Evolutionary conservation across 1,284 basidiomycete genomes (phyloP).

Genomic region (Malassezia vespertilionis): DNA sequence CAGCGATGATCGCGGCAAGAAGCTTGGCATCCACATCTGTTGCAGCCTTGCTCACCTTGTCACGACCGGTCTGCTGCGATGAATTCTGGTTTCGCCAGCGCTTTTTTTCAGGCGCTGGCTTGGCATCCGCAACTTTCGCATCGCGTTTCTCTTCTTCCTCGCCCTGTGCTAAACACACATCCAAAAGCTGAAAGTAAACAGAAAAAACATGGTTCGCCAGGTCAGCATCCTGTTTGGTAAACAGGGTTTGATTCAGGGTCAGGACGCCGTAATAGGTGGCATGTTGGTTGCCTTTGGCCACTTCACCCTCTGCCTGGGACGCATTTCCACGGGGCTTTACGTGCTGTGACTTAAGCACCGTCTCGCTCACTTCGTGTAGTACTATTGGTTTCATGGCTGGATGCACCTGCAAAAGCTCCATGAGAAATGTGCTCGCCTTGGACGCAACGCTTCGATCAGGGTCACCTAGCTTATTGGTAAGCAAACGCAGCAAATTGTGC

Average conservation of each 20-base stretch:
- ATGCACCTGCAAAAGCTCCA: constrained; percentile 78
- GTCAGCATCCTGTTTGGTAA: constrained; percentile 57
- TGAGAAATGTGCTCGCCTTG: constrained; percentile 74
- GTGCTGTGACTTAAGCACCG: constrained; percentile 58
- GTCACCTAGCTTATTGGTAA: constrained; percentile 78
- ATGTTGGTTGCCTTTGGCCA: constrained; percentile 51
- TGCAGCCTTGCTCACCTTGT: constrained; percentile 39
- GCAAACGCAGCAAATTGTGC: constrained; percentile 78
- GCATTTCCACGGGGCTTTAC: constrained; percentile 22
- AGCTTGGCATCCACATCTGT: constrained; percentile 62
- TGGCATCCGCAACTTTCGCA: constrained; percentile 17
- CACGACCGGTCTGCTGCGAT: constrained; percentile 28
- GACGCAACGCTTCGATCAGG: constrained; percentile 78
- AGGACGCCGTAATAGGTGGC: constrained; percentile 81
- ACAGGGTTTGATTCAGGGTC: constrained; percentile 84
- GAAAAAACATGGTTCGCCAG: constrained; percentile 76
- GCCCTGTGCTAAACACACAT: constrained; percentile 52
- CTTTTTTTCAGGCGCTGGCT: constrained; percentile 48
- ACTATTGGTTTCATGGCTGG: constrained; percentile 88
- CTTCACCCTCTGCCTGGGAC: too few relatives aligned
- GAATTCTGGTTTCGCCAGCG: constrained; percentile 44
- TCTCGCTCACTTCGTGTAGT: constrained; percentile 69
- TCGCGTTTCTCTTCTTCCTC: constrained; percentile 23
- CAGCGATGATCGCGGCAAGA: constrained; percentile 80
- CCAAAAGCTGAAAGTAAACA: constrained; percentile 90